Conservation (phyloP, 148 eudicot genomes). For the Spergularia marina region DNA sequence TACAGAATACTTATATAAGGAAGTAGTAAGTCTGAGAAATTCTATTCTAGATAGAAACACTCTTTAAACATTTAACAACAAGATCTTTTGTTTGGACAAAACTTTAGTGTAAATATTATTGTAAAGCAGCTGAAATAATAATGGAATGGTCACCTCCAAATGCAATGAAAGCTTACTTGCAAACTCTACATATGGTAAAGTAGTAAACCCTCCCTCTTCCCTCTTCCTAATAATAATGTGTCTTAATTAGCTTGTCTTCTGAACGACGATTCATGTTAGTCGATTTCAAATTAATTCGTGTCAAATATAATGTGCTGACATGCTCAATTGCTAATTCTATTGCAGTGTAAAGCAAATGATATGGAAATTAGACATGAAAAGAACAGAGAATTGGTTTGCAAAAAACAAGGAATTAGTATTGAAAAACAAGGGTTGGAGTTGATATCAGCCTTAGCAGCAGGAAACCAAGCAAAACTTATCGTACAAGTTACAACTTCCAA, state of each 20-base stretch:
- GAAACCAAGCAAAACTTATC: slow-evolving; percentile 29
- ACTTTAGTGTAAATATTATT: too few species aligned
- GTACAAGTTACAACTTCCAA: slow-evolving; percentile 19
- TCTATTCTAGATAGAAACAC: neutral
- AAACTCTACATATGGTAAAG: slow-evolving; percentile 34
- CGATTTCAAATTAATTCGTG: too few species aligned
- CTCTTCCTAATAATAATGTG: neutral
- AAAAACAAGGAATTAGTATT: neutral
- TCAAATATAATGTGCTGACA: neutral
- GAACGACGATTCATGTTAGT: too few species aligned
- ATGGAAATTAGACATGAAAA: neutral
- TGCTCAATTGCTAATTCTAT: neutral
- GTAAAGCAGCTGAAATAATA: neutral
- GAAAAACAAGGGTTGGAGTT: slow-evolving; percentile 32
- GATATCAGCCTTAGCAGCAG: slow-evolving; percentile 42
- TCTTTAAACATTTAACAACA: neutral
- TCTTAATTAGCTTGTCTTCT: neutral
- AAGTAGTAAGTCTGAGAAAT: neutral
- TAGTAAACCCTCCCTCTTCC: neutral
- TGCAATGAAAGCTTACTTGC: slow-evolving; percentile 36
- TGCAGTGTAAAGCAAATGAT: slow-evolving; percentile 20
- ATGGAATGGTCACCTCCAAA: slow-evolving; percentile 33
- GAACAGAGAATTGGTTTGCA: neutral
- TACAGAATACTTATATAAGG: neutral
- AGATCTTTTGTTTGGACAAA: neutral